These are phyloP conservation scores for Geotrichum carabidarum DNA, from an alignment of 1,139 yeast species.

Conservation along the genomic window DNA sequence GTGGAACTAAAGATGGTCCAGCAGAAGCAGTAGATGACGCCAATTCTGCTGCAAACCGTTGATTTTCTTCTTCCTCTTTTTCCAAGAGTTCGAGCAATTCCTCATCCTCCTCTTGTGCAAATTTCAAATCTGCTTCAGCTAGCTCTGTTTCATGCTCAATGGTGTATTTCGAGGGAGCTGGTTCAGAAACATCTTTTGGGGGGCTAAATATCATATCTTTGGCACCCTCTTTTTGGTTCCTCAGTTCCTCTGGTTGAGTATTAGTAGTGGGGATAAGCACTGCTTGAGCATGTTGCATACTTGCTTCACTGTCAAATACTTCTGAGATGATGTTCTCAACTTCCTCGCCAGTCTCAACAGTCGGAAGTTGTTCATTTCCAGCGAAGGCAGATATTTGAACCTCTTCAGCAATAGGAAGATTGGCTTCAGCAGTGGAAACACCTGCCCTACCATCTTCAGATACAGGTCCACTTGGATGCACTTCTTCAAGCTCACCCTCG, in stretches of 20 bases:
- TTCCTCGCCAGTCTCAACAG: too few relatives aligned
- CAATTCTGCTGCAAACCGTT: slow-evolving; percentile 46
- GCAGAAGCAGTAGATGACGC: background rate
- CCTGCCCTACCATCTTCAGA: background rate
- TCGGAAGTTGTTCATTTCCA: too few relatives aligned
- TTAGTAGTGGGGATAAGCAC: too few relatives aligned
- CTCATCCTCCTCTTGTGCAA: slow-evolving; percentile 73
- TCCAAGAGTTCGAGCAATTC: slow-evolving; percentile 55
- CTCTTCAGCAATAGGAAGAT: background rate
- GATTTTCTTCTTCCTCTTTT: slow-evolving; percentile 69
- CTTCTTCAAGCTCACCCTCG: slow-evolving; percentile 20
- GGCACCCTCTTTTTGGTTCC: too few relatives aligned
- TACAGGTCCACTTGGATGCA: background rate
- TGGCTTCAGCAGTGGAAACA: background rate
- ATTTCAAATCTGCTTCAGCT: slow-evolving; percentile 38
- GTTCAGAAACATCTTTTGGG: too few relatives aligned
- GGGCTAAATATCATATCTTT: too few relatives aligned
- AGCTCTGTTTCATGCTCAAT: slow-evolving; percentile 26
- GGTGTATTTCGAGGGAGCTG: slow-evolving; percentile 4
- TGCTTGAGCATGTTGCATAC: too few relatives aligned
- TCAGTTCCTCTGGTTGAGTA: too few relatives aligned
- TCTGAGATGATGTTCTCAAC: too few relatives aligned
- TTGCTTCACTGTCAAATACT: too few relatives aligned
- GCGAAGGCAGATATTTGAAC: too few relatives aligned
- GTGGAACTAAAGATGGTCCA: background rate